Conservation (phyloP, 202 grass and related monocot species). For the Panicum hallii region DNA sequence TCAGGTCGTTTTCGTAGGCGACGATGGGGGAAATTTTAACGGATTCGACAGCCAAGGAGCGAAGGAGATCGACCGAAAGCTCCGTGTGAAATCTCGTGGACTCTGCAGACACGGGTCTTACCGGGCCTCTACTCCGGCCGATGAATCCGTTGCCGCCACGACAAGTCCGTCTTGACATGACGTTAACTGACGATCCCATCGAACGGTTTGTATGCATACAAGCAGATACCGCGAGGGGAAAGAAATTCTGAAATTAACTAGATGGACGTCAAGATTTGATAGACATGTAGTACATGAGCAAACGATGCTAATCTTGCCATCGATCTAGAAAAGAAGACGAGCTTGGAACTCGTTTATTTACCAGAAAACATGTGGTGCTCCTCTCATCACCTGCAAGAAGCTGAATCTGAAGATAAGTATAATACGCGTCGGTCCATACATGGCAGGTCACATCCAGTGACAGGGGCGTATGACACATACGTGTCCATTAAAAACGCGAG, state of each 20-base stretch:
- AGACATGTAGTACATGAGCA: no score
- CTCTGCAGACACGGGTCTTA: conserved; percentile 35
- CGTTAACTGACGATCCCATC: conserved; percentile 8
- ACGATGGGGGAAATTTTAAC: background rate
- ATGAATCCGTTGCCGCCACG: conserved; percentile 13
- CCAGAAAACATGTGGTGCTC: background rate
- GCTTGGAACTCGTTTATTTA: background rate
- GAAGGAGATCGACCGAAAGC: background rate
- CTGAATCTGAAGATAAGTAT: background rate
- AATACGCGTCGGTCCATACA: background rate
- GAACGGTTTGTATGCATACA: background rate
- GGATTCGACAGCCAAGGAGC: background rate
- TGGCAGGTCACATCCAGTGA: conserved; percentile 12
- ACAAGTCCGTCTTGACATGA: conserved; percentile 30
- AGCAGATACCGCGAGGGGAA: no score
- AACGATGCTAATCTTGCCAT: no score
- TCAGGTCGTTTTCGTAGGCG: conserved; percentile 19
- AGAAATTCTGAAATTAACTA: no score
- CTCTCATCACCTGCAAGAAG: background rate
- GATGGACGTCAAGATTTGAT: no score
- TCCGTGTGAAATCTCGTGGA: background rate
- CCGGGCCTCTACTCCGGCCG: background rate
- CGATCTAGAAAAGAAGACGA: background rate
- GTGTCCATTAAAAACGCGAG: background rate
- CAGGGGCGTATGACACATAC: background rate